A percentile compares a stretch with the other conserved stretches of the same genome.
These are phyloP conservation scores for Cornus controversa DNA, from an alignment of 148 eudicot genomes.

Conservation along the genomic window DNA sequence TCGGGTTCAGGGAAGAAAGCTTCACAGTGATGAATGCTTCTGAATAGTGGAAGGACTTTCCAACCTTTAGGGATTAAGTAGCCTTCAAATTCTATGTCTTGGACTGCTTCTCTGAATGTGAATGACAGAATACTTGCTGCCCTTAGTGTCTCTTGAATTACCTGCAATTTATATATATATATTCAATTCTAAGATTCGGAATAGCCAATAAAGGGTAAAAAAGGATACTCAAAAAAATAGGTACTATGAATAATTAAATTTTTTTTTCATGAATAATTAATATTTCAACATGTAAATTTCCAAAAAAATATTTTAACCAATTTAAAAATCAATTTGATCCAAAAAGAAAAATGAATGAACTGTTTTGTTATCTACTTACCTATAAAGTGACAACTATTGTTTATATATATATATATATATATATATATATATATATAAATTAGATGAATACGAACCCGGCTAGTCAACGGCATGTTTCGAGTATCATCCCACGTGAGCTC, in stretches of 20 bases:
- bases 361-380: too few relatives aligned
- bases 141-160: slow-evolving; percentile 88
- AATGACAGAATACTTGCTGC: slow-evolving; percentile 79
- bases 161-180: slow-evolving; percentile 28
- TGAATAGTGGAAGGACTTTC: slow-evolving; percentile 88
- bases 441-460: slow-evolving; percentile 40
- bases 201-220: too few relatives aligned
- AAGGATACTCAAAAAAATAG: too few relatives aligned
- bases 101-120: slow-evolving; percentile 85
- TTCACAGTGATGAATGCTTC: slow-evolving; percentile 76
- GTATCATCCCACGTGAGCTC: slow-evolving; percentile 88
- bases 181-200: too few relatives aligned
- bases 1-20: slow-evolving; percentile 76
- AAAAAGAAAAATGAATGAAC: too few relatives aligned
- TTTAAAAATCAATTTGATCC: too few relatives aligned
- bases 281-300: too few relatives aligned
- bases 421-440: background rate
- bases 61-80: slow-evolving; percentile 84
- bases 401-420: background rate
- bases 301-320: too few relatives aligned
- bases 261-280: too few relatives aligned
- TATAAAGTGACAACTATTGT: too few relatives aligned
- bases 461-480: slow-evolving; percentile 64
- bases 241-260: too few relatives aligned
- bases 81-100: slow-evolving; percentile 81